Conservation (phyloP, 345 rosid species). For the Eucalyptus grandis region DNA sequence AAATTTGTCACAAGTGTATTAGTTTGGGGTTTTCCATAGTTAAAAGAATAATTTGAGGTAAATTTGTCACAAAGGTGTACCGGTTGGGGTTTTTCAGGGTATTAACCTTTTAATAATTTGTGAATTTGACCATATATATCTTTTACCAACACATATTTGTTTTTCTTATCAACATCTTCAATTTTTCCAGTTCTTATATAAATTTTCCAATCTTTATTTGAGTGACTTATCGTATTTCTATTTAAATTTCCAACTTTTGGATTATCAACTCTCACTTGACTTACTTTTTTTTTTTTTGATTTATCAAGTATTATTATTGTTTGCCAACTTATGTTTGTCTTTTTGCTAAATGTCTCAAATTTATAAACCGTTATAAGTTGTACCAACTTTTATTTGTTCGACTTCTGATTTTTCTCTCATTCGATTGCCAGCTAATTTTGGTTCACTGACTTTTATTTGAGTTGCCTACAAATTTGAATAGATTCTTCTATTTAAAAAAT, state of each 20-base stretch:
- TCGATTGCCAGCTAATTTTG: background rate
- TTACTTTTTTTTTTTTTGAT: background rate
- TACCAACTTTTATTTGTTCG: background rate
- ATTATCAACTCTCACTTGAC: background rate
- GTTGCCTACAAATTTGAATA: background rate
- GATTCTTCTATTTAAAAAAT: background rate
- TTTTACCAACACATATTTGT: background rate
- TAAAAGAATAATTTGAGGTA: too few species aligned
- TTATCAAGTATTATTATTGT: background rate
- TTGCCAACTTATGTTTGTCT: background rate
- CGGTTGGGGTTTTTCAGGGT: accelerated
- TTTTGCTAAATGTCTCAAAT: background rate
- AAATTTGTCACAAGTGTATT: accelerated
- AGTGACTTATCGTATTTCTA: background rate
- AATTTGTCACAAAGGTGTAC: accelerated
- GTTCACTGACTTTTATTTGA: background rate
- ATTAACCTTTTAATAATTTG: background rate
- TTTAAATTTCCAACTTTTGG: background rate
- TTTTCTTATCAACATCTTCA: background rate
- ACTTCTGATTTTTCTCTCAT: background rate
- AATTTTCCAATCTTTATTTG: background rate
- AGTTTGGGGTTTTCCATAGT: accelerated
- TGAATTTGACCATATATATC: background rate
- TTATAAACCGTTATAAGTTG: background rate
- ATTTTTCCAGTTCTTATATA: background rate